Evolutionary conservation across 2,329 filamentous ascomycete genomes (phyloP).

Genomic region (Dactylellina haptotyla): DNA sequence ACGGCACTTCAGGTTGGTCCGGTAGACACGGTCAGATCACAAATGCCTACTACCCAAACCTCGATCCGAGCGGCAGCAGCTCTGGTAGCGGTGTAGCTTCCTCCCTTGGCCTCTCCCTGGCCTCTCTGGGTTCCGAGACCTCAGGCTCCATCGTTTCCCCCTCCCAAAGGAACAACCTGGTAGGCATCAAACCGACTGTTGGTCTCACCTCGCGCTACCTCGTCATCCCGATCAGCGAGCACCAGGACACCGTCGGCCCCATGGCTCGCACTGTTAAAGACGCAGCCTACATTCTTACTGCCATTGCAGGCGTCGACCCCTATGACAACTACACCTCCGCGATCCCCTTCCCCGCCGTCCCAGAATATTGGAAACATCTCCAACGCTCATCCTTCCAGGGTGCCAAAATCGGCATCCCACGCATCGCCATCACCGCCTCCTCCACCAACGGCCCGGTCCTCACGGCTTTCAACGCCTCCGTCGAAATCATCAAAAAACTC

Average conservation of each 20-base stretch:
- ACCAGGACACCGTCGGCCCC: slow-evolving; percentile 75
- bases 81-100: slow-evolving; percentile 71
- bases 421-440: slow-evolving; percentile 10
- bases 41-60: slow-evolving; percentile 70
- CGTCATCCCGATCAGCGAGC: slow-evolving; percentile 74
- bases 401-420: slow-evolving; percentile 44
- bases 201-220: slow-evolving; percentile 71
- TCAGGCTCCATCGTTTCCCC: slow-evolving; percentile 72
- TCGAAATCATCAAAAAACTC: slow-evolving; percentile 28
- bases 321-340: slow-evolving; percentile 73
- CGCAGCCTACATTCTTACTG: slow-evolving; percentile 73
- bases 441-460: not conserved
- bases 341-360: slow-evolving; percentile 36
- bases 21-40: slow-evolving; percentile 72
- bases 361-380: slow-evolving; percentile 36
- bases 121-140: slow-evolving; percentile 69
- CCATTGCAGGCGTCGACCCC: slow-evolving; percentile 72
- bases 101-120: slow-evolving; percentile 70
- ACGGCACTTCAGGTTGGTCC: slow-evolving; percentile 72
- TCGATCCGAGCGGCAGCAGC: slow-evolving; percentile 72
- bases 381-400: slow-evolving; percentile 33
- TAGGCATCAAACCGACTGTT: slow-evolving; percentile 75
- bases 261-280: slow-evolving; percentile 76
- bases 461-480: slow-evolving; percentile 24
- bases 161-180: slow-evolving; percentile 68